These are phyloP conservation scores for Yamadazyma trypodendri DNA, from an alignment of 1,139 yeast genomes.

Conservation along the genomic window DNA sequence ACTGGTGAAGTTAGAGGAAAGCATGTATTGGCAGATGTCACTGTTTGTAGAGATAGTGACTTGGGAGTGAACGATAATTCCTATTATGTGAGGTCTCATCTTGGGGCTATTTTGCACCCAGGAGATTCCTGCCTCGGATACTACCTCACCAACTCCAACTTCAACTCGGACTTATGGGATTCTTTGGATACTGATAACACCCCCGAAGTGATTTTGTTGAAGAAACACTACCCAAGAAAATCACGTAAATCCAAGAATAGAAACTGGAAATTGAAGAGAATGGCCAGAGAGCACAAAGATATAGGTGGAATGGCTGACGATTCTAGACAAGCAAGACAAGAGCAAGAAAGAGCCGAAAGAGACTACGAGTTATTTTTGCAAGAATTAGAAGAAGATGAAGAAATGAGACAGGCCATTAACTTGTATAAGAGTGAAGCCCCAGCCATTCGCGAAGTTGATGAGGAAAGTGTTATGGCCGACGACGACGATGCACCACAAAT, in stretches of 20 bases:
- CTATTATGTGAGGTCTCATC: conserved; percentile 80
- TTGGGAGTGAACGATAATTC: conserved; percentile 81
- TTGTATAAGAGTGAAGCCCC: conserved; percentile 67
- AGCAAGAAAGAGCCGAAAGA: conserved; percentile 87
- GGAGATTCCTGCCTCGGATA: conserved; percentile 96
- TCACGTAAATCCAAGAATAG: conserved; percentile 75
- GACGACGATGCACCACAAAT: conserved; percentile 78
- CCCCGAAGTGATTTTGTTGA: conserved; percentile 91
- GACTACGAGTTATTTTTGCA: conserved; percentile 96
- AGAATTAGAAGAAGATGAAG: conserved; percentile 96
- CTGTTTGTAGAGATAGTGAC: conserved; percentile 83
- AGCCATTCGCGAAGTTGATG: conserved; percentile 34
- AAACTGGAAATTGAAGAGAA: conserved; percentile 95
- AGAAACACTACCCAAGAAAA: conserved; percentile 86
- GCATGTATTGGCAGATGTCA: conserved; percentile 82
- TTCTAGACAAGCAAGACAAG: conserved; percentile 80
- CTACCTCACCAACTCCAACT: conserved; percentile 77
- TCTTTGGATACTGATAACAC: conserved; percentile 56
- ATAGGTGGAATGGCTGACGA: conserved; percentile 74
- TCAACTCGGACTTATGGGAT: conserved; percentile 86
- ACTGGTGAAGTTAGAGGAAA: conserved; percentile 82
- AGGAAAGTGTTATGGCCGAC: conserved; percentile 46
- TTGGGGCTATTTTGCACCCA: conserved; percentile 92
- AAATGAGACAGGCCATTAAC: conserved; percentile 87
- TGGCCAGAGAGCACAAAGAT: conserved; percentile 93